Evolutionary conservation across 2,329 filamentous ascomycete genomes (phyloP).

Genomic region (Elsinoe australis): DNA sequence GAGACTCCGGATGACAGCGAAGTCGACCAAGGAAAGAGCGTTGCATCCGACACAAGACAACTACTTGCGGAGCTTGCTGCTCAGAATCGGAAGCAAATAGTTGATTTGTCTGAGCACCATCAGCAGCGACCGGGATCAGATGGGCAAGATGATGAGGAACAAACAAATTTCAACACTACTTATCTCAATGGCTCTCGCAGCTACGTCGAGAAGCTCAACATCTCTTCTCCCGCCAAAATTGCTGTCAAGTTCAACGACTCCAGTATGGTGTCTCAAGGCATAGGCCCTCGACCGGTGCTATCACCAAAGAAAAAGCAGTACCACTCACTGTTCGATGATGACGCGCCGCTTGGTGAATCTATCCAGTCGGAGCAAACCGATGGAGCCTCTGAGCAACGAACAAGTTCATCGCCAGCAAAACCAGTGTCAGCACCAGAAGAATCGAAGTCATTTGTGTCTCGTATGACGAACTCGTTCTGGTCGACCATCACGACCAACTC

Average conservation of each 20-base stretch:
- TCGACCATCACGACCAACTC: constrained; percentile 22
- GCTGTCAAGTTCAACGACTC: constrained; percentile 32
- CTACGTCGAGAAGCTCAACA: constrained; percentile 32
- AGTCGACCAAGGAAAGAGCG: constrained; percentile 19
- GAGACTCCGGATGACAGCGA: constrained; percentile 3
- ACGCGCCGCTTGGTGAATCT: constrained; percentile 21
- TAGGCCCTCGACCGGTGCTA: constrained; percentile 13
- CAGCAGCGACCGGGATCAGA: neutral
- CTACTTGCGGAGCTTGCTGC: constrained; percentile 24
- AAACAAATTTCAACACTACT: constrained; percentile 9
- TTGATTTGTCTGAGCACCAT: constrained; percentile 6
- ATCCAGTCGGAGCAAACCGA: constrained; percentile 1
- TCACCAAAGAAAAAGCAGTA: constrained; percentile 20
- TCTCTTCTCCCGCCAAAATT: constrained; percentile 30
- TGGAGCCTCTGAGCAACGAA: neutral
- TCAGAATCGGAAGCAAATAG: constrained; percentile 10
- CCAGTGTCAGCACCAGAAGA: neutral
- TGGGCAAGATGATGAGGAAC: neutral
- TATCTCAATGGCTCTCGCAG: constrained; percentile 20
- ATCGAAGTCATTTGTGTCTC: constrained; percentile 21
- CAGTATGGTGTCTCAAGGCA: constrained; percentile 18
- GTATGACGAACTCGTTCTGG: constrained; percentile 27
- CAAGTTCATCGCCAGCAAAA: neutral
- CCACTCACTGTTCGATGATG: constrained; percentile 25
- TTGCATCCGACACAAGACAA: constrained; percentile 27